These are phyloP conservation scores for Penicillium paneum DNA, from an alignment of 2,329 filamentous ascomycete genomes.

Conservation along the genomic window DNA sequence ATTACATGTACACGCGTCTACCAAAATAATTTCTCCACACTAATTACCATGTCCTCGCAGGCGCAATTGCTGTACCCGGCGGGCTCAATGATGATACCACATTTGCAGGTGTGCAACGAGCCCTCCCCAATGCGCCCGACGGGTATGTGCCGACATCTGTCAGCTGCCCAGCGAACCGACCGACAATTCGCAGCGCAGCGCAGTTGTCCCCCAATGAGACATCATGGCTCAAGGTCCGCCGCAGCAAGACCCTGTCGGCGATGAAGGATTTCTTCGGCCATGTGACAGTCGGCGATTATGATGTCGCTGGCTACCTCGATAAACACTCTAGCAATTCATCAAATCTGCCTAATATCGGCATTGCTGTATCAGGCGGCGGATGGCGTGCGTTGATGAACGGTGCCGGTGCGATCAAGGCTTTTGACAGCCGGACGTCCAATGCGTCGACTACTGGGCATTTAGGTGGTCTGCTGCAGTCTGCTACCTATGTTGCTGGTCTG, in stretches of 20 bases:
- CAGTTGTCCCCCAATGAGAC: constrained; percentile 67
- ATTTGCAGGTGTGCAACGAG: constrained; percentile 33
- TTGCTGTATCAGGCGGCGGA: constrained; percentile 79
- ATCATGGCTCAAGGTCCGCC: constrained; percentile 69
- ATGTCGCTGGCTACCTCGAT: constrained; percentile 70
- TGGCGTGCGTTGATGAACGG: constrained; percentile 85
- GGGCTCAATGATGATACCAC: constrained; percentile 10
- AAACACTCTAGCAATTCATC: constrained; percentile 54
- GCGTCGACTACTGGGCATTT: constrained; percentile 64
- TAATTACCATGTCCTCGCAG: constrained; percentile 7
- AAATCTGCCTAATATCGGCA: constrained; percentile 65
- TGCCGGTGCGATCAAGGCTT: constrained; percentile 76
- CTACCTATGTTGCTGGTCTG: constrained; percentile 78
- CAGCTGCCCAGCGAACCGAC: constrained; percentile 65
- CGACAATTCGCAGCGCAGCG: constrained; percentile 64
- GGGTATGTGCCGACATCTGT: constrained; percentile 70
- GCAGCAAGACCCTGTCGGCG: constrained; percentile 68
- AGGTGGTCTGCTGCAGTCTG: constrained; percentile 74
- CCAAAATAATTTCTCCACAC: not conserved
- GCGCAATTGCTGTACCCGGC: constrained; percentile 17
- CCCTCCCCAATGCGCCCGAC: constrained; percentile 57
- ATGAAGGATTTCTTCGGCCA: constrained; percentile 70
- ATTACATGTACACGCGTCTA: not conserved
- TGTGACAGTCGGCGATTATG: constrained; percentile 72
- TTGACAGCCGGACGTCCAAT: constrained; percentile 68